Evolutionary conservation across 164 flowering plant genomes (phyloP).

Genomic region (Vitis riparia): DNA sequence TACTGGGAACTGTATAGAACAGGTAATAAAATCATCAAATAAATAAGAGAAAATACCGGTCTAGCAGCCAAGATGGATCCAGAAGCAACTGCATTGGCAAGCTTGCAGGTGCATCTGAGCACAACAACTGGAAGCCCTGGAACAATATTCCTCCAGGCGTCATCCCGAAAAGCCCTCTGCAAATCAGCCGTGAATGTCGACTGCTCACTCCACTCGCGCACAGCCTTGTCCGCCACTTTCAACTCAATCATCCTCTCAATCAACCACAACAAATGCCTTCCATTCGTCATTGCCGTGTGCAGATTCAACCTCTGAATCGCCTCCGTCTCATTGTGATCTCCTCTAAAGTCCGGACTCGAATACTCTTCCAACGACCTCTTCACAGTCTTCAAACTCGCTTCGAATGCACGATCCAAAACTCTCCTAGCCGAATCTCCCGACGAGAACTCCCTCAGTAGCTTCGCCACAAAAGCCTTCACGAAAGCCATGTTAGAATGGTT

Average conservation of each 20-base stretch:
- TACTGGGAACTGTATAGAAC: too few relatives aligned
- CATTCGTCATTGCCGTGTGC: conserved; percentile 70
- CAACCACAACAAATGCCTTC: conserved; percentile 82
- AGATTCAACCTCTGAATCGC: conserved; percentile 84
- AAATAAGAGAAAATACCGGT: conserved; percentile 49
- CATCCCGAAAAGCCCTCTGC: conserved; percentile 81
- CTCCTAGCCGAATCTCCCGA: conserved; percentile 63
- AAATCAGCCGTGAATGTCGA: conserved; percentile 61
- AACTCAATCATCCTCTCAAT: conserved; percentile 95
- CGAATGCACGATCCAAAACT: conserved; percentile 74
- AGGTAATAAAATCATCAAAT: too few relatives aligned
- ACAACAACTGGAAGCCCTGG: conserved; percentile 75
- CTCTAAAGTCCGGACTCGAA: conserved; percentile 74
- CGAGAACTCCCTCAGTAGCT: conserved; percentile 71
- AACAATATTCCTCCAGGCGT: conserved; percentile 76
- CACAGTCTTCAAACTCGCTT: conserved; percentile 55
- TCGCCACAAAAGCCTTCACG: conserved; percentile 82
- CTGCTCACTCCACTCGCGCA: conserved; percentile 81
- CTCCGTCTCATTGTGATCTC: conserved; percentile 82
- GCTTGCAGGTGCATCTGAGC: conserved; percentile 67
- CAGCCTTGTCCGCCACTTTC: conserved; percentile 80
- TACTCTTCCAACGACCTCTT: conserved; percentile 75
- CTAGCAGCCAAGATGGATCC: conserved; percentile 69
- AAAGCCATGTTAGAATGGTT: conserved; percentile 62
- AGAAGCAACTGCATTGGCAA: conserved; percentile 70